Evolutionary conservation across 371 early-diverging fungal species (phyloP).

Genomic region (Neoconidiobolus thromboides): DNA sequence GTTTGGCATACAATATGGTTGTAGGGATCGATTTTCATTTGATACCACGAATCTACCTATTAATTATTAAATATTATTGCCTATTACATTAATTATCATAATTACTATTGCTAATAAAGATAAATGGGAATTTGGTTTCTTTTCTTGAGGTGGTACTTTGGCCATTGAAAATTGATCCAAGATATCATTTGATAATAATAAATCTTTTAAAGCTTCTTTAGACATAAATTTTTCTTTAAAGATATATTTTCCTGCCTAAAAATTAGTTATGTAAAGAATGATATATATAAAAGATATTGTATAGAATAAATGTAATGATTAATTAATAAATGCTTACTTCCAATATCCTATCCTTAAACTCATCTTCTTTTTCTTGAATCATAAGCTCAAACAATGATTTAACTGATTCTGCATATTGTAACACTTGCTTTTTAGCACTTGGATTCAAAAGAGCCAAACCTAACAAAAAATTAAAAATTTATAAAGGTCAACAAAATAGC

Average conservation of each 20-base stretch:
- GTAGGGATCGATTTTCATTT: slow-evolving; percentile 67
- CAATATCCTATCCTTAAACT: slow-evolving; percentile 51
- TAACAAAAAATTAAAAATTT: slow-evolving; percentile 10
- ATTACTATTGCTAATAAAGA: slow-evolving; percentile 73
- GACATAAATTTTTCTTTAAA: slow-evolving; percentile 45
- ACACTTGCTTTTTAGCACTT: slow-evolving; percentile 60
- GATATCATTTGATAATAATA: slow-evolving; percentile 57
- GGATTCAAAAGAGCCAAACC: slow-evolving; percentile 88
- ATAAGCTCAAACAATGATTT: slow-evolving; percentile 79
- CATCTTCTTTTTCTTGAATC: slow-evolving; percentile 68
- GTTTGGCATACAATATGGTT: slow-evolving; percentile 89
- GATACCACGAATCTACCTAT: slow-evolving; percentile 75
- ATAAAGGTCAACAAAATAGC: too few relatives aligned
- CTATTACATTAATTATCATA: too few relatives aligned
- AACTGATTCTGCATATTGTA: slow-evolving; percentile 74
- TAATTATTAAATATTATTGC: background rate
- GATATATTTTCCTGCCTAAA: slow-evolving; percentile 56
- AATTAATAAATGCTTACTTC: slow-evolving; percentile 14
- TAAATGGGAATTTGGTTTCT: slow-evolving; percentile 76
- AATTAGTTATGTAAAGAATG: too few relatives aligned
- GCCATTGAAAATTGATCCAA: slow-evolving; percentile 79
- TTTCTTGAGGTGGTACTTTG: slow-evolving; percentile 49
- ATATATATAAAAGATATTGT: too few relatives aligned
- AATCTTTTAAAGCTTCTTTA: slow-evolving; percentile 17
- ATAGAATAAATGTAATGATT: background rate